A percentile compares a stretch with the other conserved stretches of the same genome.
These are phyloP conservation scores for Leucaena leucocephala DNA, from an alignment of 306 rosid species.

Conservation along the genomic window DNA sequence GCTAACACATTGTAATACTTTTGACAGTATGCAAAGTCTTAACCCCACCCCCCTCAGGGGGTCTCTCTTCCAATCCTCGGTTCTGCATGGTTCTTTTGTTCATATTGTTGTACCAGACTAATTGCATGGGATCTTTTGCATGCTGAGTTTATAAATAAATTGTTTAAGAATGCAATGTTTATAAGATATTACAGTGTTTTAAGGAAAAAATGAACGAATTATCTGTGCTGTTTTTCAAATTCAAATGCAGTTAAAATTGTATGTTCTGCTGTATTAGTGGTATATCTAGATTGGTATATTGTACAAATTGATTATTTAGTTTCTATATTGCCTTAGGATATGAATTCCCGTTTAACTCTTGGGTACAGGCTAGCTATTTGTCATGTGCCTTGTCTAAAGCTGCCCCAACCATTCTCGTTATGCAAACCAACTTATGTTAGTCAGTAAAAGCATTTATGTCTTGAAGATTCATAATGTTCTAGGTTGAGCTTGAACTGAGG, in stretches of 20 bases:
- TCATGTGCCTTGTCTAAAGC: not conserved
- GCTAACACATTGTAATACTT: conserved; percentile 24
- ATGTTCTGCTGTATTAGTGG: no score
- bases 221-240: not conserved
- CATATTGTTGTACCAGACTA: conserved; percentile 14
- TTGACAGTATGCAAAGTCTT: conserved; percentile 22
- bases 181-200: not conserved
- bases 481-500: not conserved
- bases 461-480: conserved; percentile 22
- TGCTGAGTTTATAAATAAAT: conserved; percentile 26
- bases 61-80: not conserved
- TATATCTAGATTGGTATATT: no score
- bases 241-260: not conserved
- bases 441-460: conserved; percentile 15
- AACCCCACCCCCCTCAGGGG: not conserved
- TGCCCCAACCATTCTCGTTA: not conserved
- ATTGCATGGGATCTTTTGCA: not conserved
- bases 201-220: not conserved
- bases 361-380: conserved; percentile 8
- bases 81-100: conserved; percentile 8
- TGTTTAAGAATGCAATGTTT: conserved; percentile 27
- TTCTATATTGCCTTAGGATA: not conserved
- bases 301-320: no score
- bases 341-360: conserved; percentile 14
- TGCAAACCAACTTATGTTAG: conserved; percentile 3